Evolutionary conservation across 352 stramenopile species (phyloP).

Genomic region (Plasmopara muralis): DNA sequence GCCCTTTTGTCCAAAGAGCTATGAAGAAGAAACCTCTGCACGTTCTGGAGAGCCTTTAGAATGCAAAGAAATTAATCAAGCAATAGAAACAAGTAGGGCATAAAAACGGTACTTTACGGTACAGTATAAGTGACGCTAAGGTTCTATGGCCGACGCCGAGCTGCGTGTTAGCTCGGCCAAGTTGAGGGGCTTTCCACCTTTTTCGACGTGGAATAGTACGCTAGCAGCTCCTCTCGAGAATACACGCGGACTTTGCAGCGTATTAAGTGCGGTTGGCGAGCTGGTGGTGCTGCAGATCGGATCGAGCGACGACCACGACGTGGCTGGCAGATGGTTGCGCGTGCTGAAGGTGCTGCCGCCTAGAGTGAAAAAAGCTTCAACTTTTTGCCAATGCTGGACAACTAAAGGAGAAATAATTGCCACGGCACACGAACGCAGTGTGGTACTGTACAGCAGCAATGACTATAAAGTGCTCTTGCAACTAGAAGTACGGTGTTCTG

Average conservation of each 20-base stretch:
- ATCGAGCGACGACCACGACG: conserved; percentile 2
- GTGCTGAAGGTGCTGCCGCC: conserved; percentile 35
- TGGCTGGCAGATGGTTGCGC: conserved; percentile 10
- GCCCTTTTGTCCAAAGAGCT: too few relatives aligned
- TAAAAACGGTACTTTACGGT: not conserved
- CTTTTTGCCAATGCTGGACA: conserved; percentile 54
- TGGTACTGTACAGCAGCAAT: conserved; percentile 29
- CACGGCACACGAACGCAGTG: conserved; percentile 23
- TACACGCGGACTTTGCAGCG: conserved; percentile 25
- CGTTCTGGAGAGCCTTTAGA: too few relatives aligned
- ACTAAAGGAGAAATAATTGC: conserved; percentile 24
- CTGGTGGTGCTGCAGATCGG: conserved; percentile 36
- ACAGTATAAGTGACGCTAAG: not conserved
- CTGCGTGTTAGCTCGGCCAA: conserved; percentile 29
- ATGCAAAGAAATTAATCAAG: not conserved
- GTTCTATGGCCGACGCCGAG: conserved; percentile 14
- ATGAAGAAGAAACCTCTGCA: too few relatives aligned
- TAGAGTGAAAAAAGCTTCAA: conserved; percentile 7
- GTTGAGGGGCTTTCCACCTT: conserved; percentile 38
- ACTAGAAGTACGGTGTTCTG: conserved; percentile 27
- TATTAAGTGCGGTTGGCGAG: conserved; percentile 44
- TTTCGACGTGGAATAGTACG: conserved; percentile 57
- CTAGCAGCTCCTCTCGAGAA: conserved; percentile 11
- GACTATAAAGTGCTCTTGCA: conserved; percentile 13
- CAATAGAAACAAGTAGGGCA: not conserved